A percentile compares a stretch with the other conserved stretches of the same genome.
phyloP scores from a whole-genome alignment of 2,329 filamentous ascomycete species.

The Diaporthe sp. region DNA sequence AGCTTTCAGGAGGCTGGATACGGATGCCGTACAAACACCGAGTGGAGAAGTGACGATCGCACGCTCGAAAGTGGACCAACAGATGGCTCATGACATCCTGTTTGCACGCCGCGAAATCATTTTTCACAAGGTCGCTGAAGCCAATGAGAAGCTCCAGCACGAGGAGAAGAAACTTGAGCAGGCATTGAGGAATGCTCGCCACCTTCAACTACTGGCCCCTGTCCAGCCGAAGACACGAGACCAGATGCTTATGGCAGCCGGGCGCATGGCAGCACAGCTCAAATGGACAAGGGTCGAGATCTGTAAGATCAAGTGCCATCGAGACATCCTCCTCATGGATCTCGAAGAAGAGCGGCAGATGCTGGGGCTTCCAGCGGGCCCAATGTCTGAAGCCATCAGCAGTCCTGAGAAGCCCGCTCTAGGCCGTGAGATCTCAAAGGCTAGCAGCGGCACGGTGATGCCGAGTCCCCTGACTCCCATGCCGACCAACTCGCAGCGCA shows the following conservation, averaged over 20 bases:
- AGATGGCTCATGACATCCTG: constrained; percentile 88
- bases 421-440: constrained; percentile 46
- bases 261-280: constrained; percentile 84
- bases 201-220: constrained; percentile 88
- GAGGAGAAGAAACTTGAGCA: constrained; percentile 83
- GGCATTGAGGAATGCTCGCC: constrained; percentile 87
- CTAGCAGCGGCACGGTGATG: constrained; percentile 45
- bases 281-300: constrained; percentile 97
- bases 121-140: constrained; percentile 83
- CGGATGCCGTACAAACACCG: constrained; percentile 74
- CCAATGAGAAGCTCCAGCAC: constrained; percentile 79
- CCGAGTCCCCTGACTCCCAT: constrained; percentile 49
- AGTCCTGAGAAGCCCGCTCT: constrained; percentile 36
- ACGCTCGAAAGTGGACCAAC: constrained; percentile 78
- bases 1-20: constrained; percentile 78
- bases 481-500: constrained; percentile 45
- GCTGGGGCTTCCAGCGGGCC: constrained; percentile 46
- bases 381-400: constrained; percentile 36
- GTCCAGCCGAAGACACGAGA: constrained; percentile 93
- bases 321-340: constrained; percentile 87
- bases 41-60: constrained; percentile 80
- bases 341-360: constrained; percentile 78
- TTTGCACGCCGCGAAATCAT: constrained; percentile 85
- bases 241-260: constrained; percentile 84
- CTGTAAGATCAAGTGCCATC: constrained; percentile 90